Evolutionary conservation across 257 asterid genomes (phyloP), one percentile per base, ranked within the genome.

Genomic region (Capsicum chinense): DNA sequence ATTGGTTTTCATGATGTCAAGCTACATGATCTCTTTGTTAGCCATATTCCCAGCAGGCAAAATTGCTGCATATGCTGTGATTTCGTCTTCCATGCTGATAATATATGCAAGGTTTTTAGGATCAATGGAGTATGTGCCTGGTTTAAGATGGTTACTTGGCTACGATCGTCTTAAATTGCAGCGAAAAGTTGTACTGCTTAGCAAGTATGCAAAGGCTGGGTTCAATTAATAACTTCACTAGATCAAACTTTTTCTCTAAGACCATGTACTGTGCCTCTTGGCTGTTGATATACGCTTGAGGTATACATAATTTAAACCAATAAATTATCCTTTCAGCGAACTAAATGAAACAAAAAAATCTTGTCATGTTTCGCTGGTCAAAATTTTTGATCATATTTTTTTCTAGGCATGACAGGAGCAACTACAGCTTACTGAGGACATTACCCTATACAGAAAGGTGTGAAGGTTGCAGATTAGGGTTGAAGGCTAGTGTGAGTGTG

Each of bases 11-110:
- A 12, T 74, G 60, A 74, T 74, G 81, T 56, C 17, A 59, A 47
- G 81, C 14, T 19, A 74, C 42, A 74, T 74, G 81, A 15, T 16
- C 7, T 48, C 81, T 0, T 26, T 48, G 33, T 44, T 74, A 74
- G 81, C 81, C 16, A 74, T 74, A 74, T 74, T 35, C 13, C 42
- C 81, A 19, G 62, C 81, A 9, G 35, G 80, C 14, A 74, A 74
- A 56, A 26, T n/a, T n/a, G 81, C 62, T n/a, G 62, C 81, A 48
- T 50, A 74, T 19, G 35, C 62, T 48, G 81, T n/a, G 59, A 50
- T 48, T 50, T 26, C 57, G 7, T 74, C 60, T 56, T 74, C 81
- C 35, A 48, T 74, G 4, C 59, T 47, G 59, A 9, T 48, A 48
- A 48, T 74, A 19, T 47, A 73, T 47, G 59, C 80, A 16, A 73